Evolutionary conservation across 2,329 filamentous ascomycete genomes (phyloP).

Genomic region (Aspergillus sergii): DNA sequence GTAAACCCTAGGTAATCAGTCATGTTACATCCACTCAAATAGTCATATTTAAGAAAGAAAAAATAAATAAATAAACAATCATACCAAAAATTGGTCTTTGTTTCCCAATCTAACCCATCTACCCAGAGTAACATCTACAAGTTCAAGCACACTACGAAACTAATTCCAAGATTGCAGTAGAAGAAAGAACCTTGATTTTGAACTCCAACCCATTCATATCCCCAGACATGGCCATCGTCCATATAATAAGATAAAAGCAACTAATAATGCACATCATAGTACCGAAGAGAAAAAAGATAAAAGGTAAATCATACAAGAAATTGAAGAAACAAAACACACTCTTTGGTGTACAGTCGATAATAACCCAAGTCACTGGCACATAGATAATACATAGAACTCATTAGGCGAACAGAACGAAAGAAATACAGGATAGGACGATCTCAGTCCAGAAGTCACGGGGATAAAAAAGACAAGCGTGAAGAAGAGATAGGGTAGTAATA

Average conservation of each 20-base stretch:
- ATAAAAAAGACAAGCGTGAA: background rate
- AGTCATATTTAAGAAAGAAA: no score
- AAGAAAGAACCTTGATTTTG: background rate
- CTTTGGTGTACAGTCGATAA: constrained; percentile 3
- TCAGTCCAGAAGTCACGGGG: background rate
- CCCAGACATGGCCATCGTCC: background rate
- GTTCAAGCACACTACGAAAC: background rate
- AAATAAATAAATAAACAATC: no score
- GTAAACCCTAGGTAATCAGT: no score
- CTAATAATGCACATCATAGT: background rate
- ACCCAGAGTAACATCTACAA: no score
- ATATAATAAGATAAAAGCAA: background rate
- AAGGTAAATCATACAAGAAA: background rate
- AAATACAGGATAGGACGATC: background rate
- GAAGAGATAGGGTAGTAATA: constrained; percentile 4
- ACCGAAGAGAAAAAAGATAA: background rate
- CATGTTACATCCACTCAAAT: no score
- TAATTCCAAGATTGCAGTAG: background rate
- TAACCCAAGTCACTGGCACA: constrained; percentile 2
- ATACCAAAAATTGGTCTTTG: no score
- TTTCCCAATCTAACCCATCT: no score
- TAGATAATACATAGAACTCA: constrained; percentile 3
- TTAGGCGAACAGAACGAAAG: background rate
- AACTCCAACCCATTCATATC: background rate
- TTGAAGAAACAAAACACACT: background rate